Evolutionary conservation across 495 filamentous ascomycete species (phyloP).

Genomic region (Parachaetomium inaequale): DNA sequence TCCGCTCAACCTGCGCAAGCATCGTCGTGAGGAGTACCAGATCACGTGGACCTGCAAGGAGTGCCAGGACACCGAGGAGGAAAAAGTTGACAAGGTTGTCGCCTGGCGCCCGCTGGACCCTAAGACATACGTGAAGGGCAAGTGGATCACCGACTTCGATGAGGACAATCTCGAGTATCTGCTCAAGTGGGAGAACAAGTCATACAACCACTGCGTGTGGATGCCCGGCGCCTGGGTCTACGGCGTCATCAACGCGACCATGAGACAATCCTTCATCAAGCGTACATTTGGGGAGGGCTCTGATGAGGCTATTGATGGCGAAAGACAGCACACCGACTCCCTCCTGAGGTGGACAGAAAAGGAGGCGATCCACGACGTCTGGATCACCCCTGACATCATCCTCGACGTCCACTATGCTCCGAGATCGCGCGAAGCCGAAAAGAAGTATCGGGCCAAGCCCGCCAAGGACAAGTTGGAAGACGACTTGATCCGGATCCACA

Average conservation of each 20-base stretch:
- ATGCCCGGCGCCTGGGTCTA: constrained; percentile 85
- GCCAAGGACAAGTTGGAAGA: constrained; percentile 51
- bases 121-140: constrained; percentile 45
- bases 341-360: constrained; percentile 64
- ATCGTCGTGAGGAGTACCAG: constrained; percentile 55
- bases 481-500: constrained; percentile 62
- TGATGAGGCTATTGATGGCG: constrained; percentile 20
- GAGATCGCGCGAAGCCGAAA: constrained; percentile 35
- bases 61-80: constrained; percentile 53
- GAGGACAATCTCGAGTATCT: constrained; percentile 81
- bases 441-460: constrained; percentile 42
- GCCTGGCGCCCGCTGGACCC: constrained; percentile 76
- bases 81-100: constrained; percentile 66
- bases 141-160: constrained; percentile 50
- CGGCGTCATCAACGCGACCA: constrained; percentile 59
- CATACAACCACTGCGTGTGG: constrained; percentile 79
- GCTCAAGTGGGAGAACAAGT: constrained; percentile 76
- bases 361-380: constrained; percentile 82
- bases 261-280: constrained; percentile 72
- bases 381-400: constrained; percentile 79
- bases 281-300: constrained; percentile 52
- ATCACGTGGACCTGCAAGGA: constrained; percentile 70
- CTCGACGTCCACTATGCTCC: constrained; percentile 61
- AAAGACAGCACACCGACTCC: constrained; percentile 31
- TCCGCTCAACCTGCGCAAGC: constrained; percentile 35